A percentile compares a stretch with the other conserved stretches of the same genome.
Evolutionary conservation across 371 early-diverging fungal species (phyloP).

Genomic region (Mortierella sp.): DNA sequence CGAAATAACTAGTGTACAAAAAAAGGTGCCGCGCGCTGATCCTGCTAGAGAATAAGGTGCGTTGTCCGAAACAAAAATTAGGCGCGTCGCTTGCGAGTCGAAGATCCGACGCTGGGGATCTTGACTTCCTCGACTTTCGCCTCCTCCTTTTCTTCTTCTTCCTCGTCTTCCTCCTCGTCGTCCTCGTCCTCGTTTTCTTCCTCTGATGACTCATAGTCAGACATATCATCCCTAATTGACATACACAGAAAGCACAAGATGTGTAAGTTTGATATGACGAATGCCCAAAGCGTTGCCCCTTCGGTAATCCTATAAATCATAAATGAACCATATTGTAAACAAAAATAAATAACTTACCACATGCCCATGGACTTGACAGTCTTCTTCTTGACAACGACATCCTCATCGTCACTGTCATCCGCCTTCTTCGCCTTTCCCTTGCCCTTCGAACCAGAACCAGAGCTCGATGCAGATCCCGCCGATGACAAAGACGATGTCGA

Average conservation of each 20-base stretch:
- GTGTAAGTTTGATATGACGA: slow-evolving; percentile 1
- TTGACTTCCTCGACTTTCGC: slow-evolving; percentile 39
- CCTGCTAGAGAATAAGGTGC: background rate
- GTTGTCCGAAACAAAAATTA: background rate
- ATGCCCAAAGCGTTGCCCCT: background rate
- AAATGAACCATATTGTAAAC: no score
- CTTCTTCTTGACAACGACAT: slow-evolving; percentile 34
- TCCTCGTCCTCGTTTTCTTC: slow-evolving; percentile 57
- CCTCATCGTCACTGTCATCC: slow-evolving; percentile 12
- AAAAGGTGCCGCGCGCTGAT: background rate
- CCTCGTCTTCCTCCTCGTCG: slow-evolving; percentile 47
- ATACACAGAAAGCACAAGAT: slow-evolving; percentile 28
- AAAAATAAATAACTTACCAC: slow-evolving; percentile 46
- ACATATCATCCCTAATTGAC: slow-evolving; percentile 49
- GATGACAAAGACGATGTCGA: slow-evolving; percentile 26
- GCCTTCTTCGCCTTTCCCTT: slow-evolving; percentile 57
- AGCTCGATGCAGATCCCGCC: slow-evolving; percentile 2
- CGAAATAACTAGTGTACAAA: background rate
- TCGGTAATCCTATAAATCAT: background rate
- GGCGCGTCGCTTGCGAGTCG: slow-evolving; percentile 10
- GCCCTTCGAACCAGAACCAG: slow-evolving; percentile 59
- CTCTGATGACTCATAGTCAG: slow-evolving; percentile 61
- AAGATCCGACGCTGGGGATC: slow-evolving; percentile 24
- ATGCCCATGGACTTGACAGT: slow-evolving; percentile 44
- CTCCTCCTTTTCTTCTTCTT: slow-evolving; percentile 34